These are phyloP conservation scores for Exutisphaerella laricina DNA, from an alignment of 2,329 filamentous ascomycete genomes.

Conservation along the genomic window DNA sequence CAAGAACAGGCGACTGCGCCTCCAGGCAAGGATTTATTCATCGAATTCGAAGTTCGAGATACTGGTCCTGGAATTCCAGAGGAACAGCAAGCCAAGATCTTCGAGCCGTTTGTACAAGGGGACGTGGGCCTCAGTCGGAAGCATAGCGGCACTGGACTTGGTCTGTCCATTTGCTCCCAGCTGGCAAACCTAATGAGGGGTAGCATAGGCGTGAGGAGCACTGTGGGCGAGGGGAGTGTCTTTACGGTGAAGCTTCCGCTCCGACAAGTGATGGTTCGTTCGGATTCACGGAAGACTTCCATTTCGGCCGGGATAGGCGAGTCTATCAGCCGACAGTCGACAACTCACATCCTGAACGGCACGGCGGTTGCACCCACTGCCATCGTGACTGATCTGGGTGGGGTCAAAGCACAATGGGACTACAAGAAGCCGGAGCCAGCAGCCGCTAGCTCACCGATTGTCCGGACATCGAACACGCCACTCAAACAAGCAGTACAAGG, in stretches of 20 bases:
- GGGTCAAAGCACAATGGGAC: background rate
- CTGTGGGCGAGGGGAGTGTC: constrained; percentile 66
- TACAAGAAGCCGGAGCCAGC: constrained; percentile 1
- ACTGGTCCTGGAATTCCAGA: constrained; percentile 80
- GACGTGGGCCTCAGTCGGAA: constrained; percentile 87
- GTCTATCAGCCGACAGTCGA: constrained; percentile 3
- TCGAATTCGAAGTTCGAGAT: constrained; percentile 85
- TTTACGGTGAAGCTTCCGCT: constrained; percentile 81
- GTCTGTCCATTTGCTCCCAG: constrained; percentile 83
- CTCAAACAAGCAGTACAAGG: constrained; percentile 35
- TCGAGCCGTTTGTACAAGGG: constrained; percentile 90
- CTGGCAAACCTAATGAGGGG: constrained; percentile 79
- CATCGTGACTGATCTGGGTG: background rate
- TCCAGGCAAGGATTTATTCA: constrained; percentile 62
- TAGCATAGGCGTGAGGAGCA: constrained; percentile 64
- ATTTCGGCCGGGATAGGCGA: constrained; percentile 1
- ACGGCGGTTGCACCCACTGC: background rate
- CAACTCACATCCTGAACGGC: background rate
- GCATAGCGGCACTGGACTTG: constrained; percentile 81
- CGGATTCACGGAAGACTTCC: background rate
- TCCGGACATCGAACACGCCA: constrained; percentile 9
- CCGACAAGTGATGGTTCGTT: constrained; percentile 55
- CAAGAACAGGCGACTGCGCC: constrained; percentile 25
- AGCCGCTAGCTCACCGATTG: background rate
- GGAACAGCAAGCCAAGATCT: constrained; percentile 72